Percentiles rank a stretch among this genome's conserved stretches.
phyloP scores from a whole-genome alignment of 768 basidiomycete species.

The Vishniacozyma victoriae region DNA sequence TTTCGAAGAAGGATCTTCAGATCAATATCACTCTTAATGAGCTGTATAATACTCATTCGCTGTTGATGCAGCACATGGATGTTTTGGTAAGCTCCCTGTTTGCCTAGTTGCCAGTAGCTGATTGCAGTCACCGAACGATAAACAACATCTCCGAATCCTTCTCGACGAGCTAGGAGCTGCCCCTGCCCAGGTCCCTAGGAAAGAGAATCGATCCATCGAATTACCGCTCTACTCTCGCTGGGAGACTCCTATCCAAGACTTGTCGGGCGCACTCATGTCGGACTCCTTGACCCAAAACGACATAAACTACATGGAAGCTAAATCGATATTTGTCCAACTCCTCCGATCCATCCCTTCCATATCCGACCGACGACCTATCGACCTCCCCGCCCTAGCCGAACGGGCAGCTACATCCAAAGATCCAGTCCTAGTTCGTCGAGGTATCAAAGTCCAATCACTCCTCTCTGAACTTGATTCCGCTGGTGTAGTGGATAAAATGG shows the following conservation, averaged over 20 bases:
- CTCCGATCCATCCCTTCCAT: conserved; percentile 86
- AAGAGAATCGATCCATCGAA: conserved; percentile 93
- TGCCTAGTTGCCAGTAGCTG: background rate
- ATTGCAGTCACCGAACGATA: conserved; percentile 85
- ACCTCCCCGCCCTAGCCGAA: conserved; percentile 83
- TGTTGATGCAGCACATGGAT: conserved; percentile 92
- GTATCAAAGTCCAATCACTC: conserved; percentile 99
- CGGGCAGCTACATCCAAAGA: conserved; percentile 96
- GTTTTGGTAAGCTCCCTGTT: conserved; percentile 61
- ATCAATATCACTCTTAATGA: conserved; percentile 99
- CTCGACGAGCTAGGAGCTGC: conserved; percentile 93
- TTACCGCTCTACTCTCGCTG: conserved; percentile 90
- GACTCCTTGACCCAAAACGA: conserved; percentile 91
- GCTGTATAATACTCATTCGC: conserved; percentile 95
- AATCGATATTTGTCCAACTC: conserved; percentile 96
- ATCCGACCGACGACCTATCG: conserved; percentile 78
- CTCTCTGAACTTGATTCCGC: conserved; percentile 88
- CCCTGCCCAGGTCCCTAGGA: conserved; percentile 90
- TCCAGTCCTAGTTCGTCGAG: conserved; percentile 86
- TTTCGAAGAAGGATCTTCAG: conserved; percentile 96
- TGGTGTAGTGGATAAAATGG: conserved; percentile 71
- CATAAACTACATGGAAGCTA: conserved; percentile 99
- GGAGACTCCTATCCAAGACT: conserved; percentile 98
- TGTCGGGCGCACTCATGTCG: conserved; percentile 85
- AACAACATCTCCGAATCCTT: conserved; percentile 91